phyloP scores from a whole-genome alignment of 331 rosid species.

The Cydonia oblonga region DNA sequence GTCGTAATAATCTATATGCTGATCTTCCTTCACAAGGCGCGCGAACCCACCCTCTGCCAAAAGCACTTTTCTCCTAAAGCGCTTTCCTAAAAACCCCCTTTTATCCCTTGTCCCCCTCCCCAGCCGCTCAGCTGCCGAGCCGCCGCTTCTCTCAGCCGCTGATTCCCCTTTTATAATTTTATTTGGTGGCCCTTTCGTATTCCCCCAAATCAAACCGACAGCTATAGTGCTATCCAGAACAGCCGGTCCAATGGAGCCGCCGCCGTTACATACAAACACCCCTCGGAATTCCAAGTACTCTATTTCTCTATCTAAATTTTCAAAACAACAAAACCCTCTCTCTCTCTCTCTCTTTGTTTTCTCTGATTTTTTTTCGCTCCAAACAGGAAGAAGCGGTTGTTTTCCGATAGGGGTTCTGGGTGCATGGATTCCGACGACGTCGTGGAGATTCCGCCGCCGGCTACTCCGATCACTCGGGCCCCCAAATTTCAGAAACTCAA shows the following conservation, averaged over 20 bases:
- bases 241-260: conserved; percentile 47
- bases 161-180: background rate
- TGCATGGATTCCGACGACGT: conserved; percentile 52
- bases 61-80: background rate
- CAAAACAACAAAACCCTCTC: background rate
- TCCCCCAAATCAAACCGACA: background rate
- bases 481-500: conserved; percentile 8
- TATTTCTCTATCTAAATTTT: background rate
- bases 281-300: conserved; percentile 22
- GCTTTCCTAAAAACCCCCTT: too few species aligned
- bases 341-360: conserved; percentile 14
- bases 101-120: background rate
- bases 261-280: conserved; percentile 16
- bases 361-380: conserved; percentile 17
- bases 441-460: conserved; percentile 36
- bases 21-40: conserved; percentile 12
- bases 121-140: conserved; percentile 6
- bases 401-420: conserved; percentile 9
- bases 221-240: background rate
- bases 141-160: conserved; percentile 1
- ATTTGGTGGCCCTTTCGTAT: background rate
- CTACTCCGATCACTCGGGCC: conserved; percentile 16
- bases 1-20: conserved; percentile 16
- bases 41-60: conserved; percentile 15
- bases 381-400: conserved; percentile 25